Evolutionary conservation across 805 yeast genomes (phyloP).

Genomic region (Candida railenensis): DNA sequence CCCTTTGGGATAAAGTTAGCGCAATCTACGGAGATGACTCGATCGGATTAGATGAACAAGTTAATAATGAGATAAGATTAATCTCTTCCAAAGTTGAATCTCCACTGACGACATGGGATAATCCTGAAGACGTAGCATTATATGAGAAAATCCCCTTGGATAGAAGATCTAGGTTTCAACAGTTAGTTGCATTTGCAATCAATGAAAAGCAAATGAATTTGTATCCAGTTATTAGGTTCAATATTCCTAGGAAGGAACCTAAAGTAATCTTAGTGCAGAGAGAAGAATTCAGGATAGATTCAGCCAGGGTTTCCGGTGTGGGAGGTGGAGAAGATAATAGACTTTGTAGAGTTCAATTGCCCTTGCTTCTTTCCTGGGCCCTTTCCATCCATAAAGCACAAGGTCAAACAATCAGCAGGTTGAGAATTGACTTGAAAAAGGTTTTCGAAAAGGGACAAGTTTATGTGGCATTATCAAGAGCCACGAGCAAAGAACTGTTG

Average conservation of each 20-base stretch:
- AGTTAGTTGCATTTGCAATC: slow-evolving; percentile 20
- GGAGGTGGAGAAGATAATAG: background rate
- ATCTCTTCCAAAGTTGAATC: slow-evolving; percentile 20
- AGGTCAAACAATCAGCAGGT: slow-evolving; percentile 81
- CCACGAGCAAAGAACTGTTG: slow-evolving; percentile 76
- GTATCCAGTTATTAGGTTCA: slow-evolving; percentile 33
- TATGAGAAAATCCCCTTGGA: slow-evolving; percentile 23
- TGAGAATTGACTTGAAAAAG: slow-evolving; percentile 70
- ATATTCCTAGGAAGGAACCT: slow-evolving; percentile 19
- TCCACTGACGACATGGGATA: slow-evolving; percentile 16
- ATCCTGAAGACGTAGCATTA: slow-evolving; percentile 11
- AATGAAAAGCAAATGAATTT: slow-evolving; percentile 16
- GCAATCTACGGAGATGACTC: slow-evolving; percentile 20
- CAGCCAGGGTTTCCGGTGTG: slow-evolving; percentile 15
- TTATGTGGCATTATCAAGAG: slow-evolving; percentile 92
- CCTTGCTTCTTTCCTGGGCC: slow-evolving; percentile 94
- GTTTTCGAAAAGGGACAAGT: slow-evolving; percentile 94
- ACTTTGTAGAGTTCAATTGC: slow-evolving; percentile 53
- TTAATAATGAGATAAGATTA: slow-evolving; percentile 23
- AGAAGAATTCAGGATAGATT: slow-evolving; percentile 38
- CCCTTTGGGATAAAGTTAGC: slow-evolving; percentile 21
- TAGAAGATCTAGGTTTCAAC: slow-evolving; percentile 20
- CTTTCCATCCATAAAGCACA: slow-evolving; percentile 94
- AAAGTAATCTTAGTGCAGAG: slow-evolving; percentile 32
- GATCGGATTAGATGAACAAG: slow-evolving; percentile 15